Evolutionary conservation across 2,329 filamentous ascomycete species (phyloP).

Genomic region (Phoma sp.): DNA sequence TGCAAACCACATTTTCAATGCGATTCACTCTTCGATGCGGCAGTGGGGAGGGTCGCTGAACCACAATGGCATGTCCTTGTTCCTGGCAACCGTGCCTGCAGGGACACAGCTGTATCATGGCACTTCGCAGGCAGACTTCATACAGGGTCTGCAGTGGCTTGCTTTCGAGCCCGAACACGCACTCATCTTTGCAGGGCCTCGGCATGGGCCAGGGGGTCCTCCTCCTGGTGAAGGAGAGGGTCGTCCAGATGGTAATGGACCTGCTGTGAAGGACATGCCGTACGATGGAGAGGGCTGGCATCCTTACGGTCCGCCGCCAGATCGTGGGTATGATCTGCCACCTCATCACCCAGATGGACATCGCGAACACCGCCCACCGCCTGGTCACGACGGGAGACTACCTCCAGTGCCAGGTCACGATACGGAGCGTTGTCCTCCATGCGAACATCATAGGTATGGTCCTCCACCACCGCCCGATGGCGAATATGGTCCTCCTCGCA

Average conservation of each 20-base stretch:
- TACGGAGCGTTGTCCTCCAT: background rate
- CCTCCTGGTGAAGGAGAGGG: constrained; percentile 9
- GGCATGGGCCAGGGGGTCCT: constrained; percentile 3
- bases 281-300: background rate
- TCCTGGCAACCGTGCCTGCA: constrained; percentile 68
- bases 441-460: background rate
- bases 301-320: background rate
- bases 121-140: constrained; percentile 51
- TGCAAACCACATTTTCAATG: constrained; percentile 73
- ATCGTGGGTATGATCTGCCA: background rate
- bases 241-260: background rate
- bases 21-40: constrained; percentile 72
- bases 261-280: background rate
- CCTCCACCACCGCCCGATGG: constrained; percentile 1
- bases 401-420: background rate
- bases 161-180: constrained; percentile 81
- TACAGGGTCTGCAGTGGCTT: constrained; percentile 70
- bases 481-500: background rate
- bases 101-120: constrained; percentile 75
- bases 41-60: constrained; percentile 76
- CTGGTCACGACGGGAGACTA: background rate
- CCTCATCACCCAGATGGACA: background rate
- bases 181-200: constrained; percentile 63
- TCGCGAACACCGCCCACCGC: background rate
- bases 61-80: constrained; percentile 78